These are phyloP conservation scores for Sporothrix protearum DNA, from an alignment of 2,329 filamentous ascomycete genomes.

Conservation along the genomic window DNA sequence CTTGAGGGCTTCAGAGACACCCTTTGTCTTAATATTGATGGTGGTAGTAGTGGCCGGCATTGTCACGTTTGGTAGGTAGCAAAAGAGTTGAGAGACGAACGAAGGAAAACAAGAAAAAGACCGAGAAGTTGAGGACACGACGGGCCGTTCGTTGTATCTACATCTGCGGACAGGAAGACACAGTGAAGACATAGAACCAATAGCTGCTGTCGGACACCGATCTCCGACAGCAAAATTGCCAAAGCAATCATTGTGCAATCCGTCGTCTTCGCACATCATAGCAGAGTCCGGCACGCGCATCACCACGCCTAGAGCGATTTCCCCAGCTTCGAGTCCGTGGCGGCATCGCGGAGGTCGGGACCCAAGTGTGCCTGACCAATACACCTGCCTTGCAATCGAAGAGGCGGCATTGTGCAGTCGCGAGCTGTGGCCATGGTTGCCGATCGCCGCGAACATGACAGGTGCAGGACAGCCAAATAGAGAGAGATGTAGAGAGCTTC, in stretches of 20 bases:
- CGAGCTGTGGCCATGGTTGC: background rate
- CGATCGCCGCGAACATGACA: constrained; percentile 15
- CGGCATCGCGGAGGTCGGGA: constrained; percentile 1
- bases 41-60: constrained; percentile 24
- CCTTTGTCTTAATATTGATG: constrained; percentile 20
- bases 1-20: constrained; percentile 22
- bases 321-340: background rate
- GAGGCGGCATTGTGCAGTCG: background rate
- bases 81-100: background rate
- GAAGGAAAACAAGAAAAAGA: background rate
- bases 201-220: background rate
- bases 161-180: background rate
- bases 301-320: background rate
- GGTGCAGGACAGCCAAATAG: background rate
- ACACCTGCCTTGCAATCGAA: too few species aligned
- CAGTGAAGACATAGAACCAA: background rate
- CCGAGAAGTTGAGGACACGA: background rate
- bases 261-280: constrained; percentile 20
- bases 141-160: background rate
- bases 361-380: background rate
- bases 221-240: background rate
- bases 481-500: background rate
- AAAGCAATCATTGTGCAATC: constrained; percentile 17
- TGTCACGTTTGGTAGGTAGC: background rate
- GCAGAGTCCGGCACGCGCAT: background rate